Evolutionary conservation across 257 asterid genomes (phyloP).

Genomic region (Ilex aquifolium): DNA sequence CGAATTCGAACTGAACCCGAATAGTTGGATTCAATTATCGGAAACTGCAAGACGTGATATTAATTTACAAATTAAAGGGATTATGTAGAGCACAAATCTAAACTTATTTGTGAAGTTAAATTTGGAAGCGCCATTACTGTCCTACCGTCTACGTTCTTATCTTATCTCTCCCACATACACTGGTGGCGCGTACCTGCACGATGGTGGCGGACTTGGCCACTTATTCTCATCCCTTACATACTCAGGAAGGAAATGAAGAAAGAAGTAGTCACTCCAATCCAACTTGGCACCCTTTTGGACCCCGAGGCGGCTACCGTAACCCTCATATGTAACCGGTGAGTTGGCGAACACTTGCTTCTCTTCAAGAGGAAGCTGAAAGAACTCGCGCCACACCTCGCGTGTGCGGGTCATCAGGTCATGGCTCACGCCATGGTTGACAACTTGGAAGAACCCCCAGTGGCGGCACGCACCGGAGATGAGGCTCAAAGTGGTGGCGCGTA

Average conservation of each 20-base stretch:
- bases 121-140: too few relatives aligned
- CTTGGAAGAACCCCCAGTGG: constrained; percentile 95
- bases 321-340: constrained; percentile 72
- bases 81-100: too few relatives aligned
- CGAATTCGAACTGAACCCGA: too few relatives aligned
- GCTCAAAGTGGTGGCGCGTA: constrained; percentile 25
- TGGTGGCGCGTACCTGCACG: constrained; percentile 54
- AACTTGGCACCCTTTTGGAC: constrained; percentile 54
- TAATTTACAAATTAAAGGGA: too few relatives aligned
- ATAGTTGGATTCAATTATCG: too few relatives aligned
- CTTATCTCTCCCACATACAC: too few relatives aligned
- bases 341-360: constrained; percentile 66
- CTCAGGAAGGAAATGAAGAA: constrained; percentile 55
- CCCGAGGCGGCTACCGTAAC: constrained; percentile 89
- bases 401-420: constrained; percentile 41
- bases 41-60: too few relatives aligned
- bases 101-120: too few relatives aligned
- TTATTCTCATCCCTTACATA: constrained; percentile 43
- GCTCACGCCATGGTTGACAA: constrained; percentile 77
- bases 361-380: constrained; percentile 62
- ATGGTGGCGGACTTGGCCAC: constrained; percentile 67
- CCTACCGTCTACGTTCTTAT: too few relatives aligned
- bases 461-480: constrained; percentile 53
- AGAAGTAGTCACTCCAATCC: constrained; percentile 95
- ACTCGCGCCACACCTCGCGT: constrained; percentile 65